Evolutionary conservation across 345 rosid species (phyloP).

Genomic region (Ailanthus altissimus): DNA sequence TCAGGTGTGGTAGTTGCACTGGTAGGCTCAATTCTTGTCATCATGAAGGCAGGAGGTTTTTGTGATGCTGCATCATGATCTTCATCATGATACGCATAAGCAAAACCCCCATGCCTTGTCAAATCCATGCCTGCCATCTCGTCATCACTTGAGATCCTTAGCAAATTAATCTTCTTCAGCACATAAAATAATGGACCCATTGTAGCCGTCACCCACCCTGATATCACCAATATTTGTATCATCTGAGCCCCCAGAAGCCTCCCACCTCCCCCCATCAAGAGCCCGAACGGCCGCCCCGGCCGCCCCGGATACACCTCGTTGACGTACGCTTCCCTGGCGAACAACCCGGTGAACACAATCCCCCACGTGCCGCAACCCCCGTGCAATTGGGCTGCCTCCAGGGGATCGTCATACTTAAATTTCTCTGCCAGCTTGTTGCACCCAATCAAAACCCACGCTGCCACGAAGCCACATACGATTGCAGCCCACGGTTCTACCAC

Average conservation of each 20-base stretch:
- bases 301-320: conserved; percentile 49
- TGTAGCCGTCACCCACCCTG: conserved; percentile 73
- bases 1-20: conserved; percentile 10
- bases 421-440: conserved; percentile 60
- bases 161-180: conserved; percentile 50
- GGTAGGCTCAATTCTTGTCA: conserved; percentile 40
- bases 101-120: conserved; percentile 81
- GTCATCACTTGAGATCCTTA: conserved; percentile 61
- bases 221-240: conserved; percentile 52
- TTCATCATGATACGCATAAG: conserved; percentile 68
- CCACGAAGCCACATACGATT: conserved; percentile 66
- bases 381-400: conserved; percentile 78
- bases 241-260: conserved; percentile 68
- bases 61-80: conserved; percentile 34
- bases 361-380: conserved; percentile 92
- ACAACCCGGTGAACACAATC: conserved; percentile 65
- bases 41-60: conserved; percentile 6
- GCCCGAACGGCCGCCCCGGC: conserved; percentile 46
- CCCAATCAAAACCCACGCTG: conserved; percentile 62
- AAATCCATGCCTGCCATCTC: conserved; percentile 84
- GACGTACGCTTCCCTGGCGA: conserved; percentile 50
- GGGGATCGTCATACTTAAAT: conserved; percentile 55
- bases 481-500: conserved; percentile 93
- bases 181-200: conserved; percentile 68
- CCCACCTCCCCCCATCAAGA: conserved; percentile 80